phyloP scores from a whole-genome alignment of 768 basidiomycete species.

The Leccinum truebloodii region DNA sequence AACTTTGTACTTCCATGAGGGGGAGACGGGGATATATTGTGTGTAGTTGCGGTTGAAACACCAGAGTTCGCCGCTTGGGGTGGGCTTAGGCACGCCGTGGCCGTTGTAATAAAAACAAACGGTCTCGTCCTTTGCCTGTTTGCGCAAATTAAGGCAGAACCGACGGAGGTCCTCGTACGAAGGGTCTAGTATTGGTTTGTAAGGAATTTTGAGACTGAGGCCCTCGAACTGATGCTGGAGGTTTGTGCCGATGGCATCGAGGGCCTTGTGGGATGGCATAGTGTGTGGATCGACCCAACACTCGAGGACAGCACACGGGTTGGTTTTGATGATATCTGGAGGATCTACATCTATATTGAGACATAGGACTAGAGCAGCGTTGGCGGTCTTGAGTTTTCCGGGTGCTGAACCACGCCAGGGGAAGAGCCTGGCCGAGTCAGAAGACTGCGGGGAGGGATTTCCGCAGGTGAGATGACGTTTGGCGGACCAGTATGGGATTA shows the following conservation, averaged over 20 bases:
- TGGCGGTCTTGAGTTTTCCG: constrained; percentile 87
- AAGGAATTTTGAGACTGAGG: constrained; percentile 89
- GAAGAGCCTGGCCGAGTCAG: constrained; percentile 63
- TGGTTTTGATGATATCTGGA: constrained; percentile 96
- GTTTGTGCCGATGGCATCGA: constrained; percentile 91
- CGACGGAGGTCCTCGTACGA: constrained; percentile 91
- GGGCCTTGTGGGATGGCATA: constrained; percentile 88
- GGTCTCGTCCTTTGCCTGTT: constrained; percentile 90
- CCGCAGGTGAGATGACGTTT: constrained; percentile 92
- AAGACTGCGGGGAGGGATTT: constrained; percentile 72
- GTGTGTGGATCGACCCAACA: constrained; percentile 98
- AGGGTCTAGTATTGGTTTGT: constrained; percentile 94
- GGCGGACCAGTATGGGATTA: constrained; percentile 81
- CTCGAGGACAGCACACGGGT: constrained; percentile 91
- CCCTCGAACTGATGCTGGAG: constrained; percentile 95
- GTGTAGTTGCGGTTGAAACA: constrained; percentile 98
- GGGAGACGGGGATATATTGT: constrained; percentile 96
- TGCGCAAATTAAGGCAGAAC: constrained; percentile 80
- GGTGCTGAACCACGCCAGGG: constrained; percentile 82
- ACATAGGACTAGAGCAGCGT: constrained; percentile 87
- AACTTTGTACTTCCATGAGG: constrained; percentile 90
- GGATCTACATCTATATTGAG: constrained; percentile 98
- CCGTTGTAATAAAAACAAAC: constrained; percentile 98
- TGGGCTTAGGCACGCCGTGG: constrained; percentile 97
- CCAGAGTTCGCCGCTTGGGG: constrained; percentile 95